Percentiles rank a stretch among this genome's conserved stretches.
phyloP scores from a whole-genome alignment of 2,329 filamentous ascomycete genomes.

The Fusarium buxicola region DNA sequence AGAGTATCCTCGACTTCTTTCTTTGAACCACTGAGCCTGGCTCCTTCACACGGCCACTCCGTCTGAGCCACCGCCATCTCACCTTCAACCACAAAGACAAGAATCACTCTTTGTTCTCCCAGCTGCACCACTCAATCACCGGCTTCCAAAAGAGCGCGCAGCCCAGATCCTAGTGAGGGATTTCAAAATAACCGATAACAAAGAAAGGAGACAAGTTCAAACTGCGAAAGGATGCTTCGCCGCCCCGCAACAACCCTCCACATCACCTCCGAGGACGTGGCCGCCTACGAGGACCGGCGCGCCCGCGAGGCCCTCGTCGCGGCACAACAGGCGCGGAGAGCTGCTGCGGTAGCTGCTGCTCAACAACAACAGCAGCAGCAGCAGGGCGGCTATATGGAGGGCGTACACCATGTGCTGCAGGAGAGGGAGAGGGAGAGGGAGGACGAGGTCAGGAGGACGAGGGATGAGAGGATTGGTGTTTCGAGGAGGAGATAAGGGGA shows the following conservation, averaged over 20 bases:
- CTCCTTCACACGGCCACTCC: no score
- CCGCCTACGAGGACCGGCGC: conserved; percentile 75
- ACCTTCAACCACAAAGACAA: neutral
- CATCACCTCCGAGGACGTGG: conserved; percentile 77
- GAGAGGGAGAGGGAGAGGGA: conserved; percentile 45
- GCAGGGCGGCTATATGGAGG: conserved; percentile 45
- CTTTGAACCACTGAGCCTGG: no score
- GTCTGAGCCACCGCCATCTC: neutral
- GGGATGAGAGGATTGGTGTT: conserved; percentile 56
- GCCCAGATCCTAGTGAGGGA: neutral
- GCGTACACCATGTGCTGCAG: conserved; percentile 43
- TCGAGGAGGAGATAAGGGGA: conserved; percentile 33
- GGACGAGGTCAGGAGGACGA: conserved; percentile 45
- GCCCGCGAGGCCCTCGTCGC: conserved; percentile 54
- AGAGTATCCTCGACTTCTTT: neutral
- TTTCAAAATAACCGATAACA: neutral
- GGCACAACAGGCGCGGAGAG: conserved; percentile 48
- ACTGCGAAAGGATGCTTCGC: conserved; percentile 65
- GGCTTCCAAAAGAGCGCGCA: neutral
- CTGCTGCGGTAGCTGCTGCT: conserved; percentile 40
- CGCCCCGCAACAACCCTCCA: conserved; percentile 75
- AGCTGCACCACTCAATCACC: neutral
- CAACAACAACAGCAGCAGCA: conserved; percentile 28
- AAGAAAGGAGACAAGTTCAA: neutral
- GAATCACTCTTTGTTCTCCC: conserved; percentile 15